Evolutionary conservation across 2,329 filamentous ascomycete genomes (phyloP).

Genomic region (Penicillium sclerotigenum): DNA sequence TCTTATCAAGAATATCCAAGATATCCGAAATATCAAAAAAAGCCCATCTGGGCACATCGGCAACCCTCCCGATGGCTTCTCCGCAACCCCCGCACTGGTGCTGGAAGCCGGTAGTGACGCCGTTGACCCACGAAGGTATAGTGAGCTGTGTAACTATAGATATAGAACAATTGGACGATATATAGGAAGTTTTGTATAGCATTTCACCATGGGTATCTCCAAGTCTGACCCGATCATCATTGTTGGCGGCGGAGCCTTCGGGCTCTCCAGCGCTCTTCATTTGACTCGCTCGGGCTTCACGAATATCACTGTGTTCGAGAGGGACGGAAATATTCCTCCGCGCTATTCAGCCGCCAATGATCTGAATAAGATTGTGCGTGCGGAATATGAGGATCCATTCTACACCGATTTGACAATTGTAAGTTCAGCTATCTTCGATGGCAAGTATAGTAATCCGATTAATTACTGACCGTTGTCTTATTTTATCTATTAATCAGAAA

Average conservation of each 20-base stretch:
- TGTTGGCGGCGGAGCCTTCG: slow-evolving; percentile 51
- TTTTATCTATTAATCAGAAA: slow-evolving; percentile 32
- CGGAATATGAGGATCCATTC: slow-evolving; percentile 57
- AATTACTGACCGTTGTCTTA: background rate
- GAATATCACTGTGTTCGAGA: slow-evolving; percentile 50
- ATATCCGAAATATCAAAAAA: background rate
- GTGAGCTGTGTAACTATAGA: slow-evolving; percentile 2
- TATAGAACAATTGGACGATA: slow-evolving; percentile 5
- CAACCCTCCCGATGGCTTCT: slow-evolving; percentile 11
- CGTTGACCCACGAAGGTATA: background rate
- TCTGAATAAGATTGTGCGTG: slow-evolving; percentile 60
- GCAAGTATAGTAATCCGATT: background rate
- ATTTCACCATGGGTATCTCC: slow-evolving; percentile 16
- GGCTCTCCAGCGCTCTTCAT: slow-evolving; percentile 51
- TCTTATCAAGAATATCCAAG: background rate
- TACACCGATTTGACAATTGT: slow-evolving; percentile 56
- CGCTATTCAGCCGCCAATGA: slow-evolving; percentile 57
- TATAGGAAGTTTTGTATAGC: background rate
- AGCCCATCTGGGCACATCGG: slow-evolving; percentile 6
- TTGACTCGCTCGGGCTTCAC: slow-evolving; percentile 46
- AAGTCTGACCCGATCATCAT: slow-evolving; percentile 30
- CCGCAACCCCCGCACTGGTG: slow-evolving; percentile 1
- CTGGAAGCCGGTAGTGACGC: background rate
- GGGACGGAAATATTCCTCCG: slow-evolving; percentile 46
- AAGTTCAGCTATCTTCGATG: slow-evolving; percentile 15